Evolutionary conservation across 2,329 filamentous ascomycete genomes (phyloP).

Genomic region (Coleophoma crateriformis): DNA sequence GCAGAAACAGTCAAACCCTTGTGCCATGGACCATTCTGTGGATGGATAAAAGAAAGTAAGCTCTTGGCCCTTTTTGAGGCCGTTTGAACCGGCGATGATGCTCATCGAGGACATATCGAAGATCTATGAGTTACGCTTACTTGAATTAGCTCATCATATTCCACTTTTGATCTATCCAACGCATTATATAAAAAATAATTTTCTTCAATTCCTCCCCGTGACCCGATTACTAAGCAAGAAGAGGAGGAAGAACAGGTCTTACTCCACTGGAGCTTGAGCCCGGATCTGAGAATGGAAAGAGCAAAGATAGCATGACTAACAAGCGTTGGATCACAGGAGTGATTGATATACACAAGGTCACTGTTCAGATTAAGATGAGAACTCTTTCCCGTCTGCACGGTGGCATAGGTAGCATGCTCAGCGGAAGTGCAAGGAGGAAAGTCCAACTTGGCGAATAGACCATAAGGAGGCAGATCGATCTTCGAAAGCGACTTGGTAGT

Average conservation of each 20-base stretch:
- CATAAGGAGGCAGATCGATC: constrained; percentile 52
- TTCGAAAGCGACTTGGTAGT: constrained; percentile 55
- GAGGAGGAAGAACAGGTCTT: no score
- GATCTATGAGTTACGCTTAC: constrained; percentile 34
- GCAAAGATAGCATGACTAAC: constrained; percentile 34
- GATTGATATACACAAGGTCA: constrained; percentile 63
- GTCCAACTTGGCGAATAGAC: constrained; percentile 58
- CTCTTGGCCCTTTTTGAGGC: constrained; percentile 50
- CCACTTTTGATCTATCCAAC: not conserved
- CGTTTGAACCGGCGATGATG: constrained; percentile 52
- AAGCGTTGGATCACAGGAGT: constrained; percentile 61
- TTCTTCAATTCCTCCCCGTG: no score
- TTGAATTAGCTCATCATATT: not conserved
- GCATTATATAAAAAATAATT: not conserved
- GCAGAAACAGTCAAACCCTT: constrained; percentile 65
- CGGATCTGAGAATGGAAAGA: not conserved
- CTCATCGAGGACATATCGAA: constrained; percentile 54
- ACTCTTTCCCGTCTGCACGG: constrained; percentile 52
- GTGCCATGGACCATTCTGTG: constrained; percentile 70
- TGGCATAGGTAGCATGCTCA: constrained; percentile 53
- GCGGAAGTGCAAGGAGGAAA: constrained; percentile 58
- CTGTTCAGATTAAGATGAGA: constrained; percentile 59
- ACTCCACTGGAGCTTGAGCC: not conserved
- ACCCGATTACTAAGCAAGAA: no score
- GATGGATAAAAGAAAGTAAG: constrained; percentile 72